Base-by-base conservation (phyloP, 2,329 filamentous ascomycete species). In the Stemphylium vesicarium region DNA sequence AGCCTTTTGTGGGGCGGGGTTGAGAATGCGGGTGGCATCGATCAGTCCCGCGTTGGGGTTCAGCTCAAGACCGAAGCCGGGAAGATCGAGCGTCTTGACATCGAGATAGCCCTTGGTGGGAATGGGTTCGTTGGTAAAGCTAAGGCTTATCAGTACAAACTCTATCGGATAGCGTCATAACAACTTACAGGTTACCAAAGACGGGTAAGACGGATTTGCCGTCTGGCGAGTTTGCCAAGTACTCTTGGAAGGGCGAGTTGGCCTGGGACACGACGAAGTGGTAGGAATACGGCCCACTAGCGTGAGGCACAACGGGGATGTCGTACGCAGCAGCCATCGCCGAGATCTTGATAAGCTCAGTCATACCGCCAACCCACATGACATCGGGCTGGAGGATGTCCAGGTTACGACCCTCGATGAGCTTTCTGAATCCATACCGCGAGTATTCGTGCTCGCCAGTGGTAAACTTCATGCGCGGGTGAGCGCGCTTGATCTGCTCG, bases 381-480 rank as follows among this genome's bases (percentile, higher is more conserved):
- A 97, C 92, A 71, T 97, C 93, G 12, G 93, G 93, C 79, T 96
- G 93, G 69, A 97, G 87, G 66, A 97, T 96, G 75, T 97, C 93
- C 56, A 97, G 81, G 77, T 96, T 96, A 63, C 92, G 91, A 51
- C 89, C 89, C 78, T 96, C 92, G 60, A 97, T 88, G 38, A 97
- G 85, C 81, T 96, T 96, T 65, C 94, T 90, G 85, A 97, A 97
- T 26, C 93, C 93, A 72, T 93, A 97, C 68, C 92, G 85, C 6
- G 92, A 96, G 81, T 93, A 97, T 77, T 97, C 93, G 79, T 97
- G 93, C 80, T 97, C 93, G 62, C 93, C 93, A 1, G 93, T 96
- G 15, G 93, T 97, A 81, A 97, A 97, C 77, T 96, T 96, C 77
- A 94, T 82, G 2, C 88, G 89, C 0, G 93, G 93, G 73, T 96